Evolutionary conservation across 2,329 filamentous ascomycete genomes (phyloP), one percentile per base, ranked within the genome.

Genomic region (Calycina herbarum): DNA sequence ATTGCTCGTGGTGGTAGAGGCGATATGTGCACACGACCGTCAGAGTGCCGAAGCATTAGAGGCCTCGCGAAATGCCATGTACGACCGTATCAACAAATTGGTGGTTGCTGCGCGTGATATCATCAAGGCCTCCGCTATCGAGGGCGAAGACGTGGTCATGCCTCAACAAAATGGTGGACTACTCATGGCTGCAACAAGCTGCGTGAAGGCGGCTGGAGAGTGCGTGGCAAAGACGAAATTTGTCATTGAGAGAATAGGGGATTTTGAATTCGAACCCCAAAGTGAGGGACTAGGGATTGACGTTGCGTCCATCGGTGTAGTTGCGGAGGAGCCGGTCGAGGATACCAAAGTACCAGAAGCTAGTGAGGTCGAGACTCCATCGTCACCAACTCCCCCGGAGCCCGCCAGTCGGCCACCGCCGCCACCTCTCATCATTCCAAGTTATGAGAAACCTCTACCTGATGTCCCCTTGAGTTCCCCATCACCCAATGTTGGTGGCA

Each of bases 131-230:
- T 84, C 86, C 3, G 86, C 87, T n/a, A 81, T 84, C 7, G 88
- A 90, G 13, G 87, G 90, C 31, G 85, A 85, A 38, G 91, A 93
- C 67, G 88, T 94, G 66, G 82, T 96, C 40, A 90, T 96, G 71
- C 91, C 91, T 1, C 88, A 93, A 67, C 89, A 94, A 73, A 93
- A 92, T 70, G 88, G 86, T 69, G 84, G 88, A 33, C 83, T 97
- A 51, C 85, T 95, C 38, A 83, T 85, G 67, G 92, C 93, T 24
- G 93, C 93, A 8, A 97, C 93, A 6, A 88, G 87, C 66, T 97
- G 94, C 75, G 94, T 99, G 31, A 89, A 93, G 71, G 91, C 92
- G 27, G 93, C 94, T 57, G 94, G 94, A 51, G 93, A 97, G 72
- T 97, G 94, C 77, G 91, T 97, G 24, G 89, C 91, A 6, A 94